Percentiles rank a stretch among this genome's conserved stretches.
Conservation (phyloP, 495 filamentous ascomycete species). For the Penicillium goetzii region DNA sequence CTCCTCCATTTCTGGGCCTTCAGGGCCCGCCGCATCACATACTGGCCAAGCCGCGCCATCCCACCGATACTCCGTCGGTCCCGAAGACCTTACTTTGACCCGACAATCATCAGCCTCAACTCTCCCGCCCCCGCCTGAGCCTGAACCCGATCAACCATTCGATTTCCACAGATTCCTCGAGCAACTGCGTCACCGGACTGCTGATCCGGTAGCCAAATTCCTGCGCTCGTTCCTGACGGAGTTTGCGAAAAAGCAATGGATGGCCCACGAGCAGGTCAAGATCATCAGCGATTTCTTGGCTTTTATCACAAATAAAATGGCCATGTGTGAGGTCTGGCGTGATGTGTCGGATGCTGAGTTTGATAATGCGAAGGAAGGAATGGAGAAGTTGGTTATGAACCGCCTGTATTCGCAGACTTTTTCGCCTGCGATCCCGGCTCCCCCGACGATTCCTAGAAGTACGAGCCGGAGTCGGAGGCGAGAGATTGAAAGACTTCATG, state of each 20-base stretch:
- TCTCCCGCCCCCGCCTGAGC: slow-evolving; percentile 78
- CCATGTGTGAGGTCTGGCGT: slow-evolving; percentile 95
- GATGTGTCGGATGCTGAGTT: slow-evolving; percentile 96
- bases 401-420: slow-evolving; percentile 95
- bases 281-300: slow-evolving; percentile 95
- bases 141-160: slow-evolving; percentile 87
- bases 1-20: slow-evolving; percentile 15
- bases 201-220: slow-evolving; percentile 94
- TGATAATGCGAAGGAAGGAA: slow-evolving; percentile 96
- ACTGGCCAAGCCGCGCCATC: slow-evolving; percentile 13
- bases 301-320: slow-evolving; percentile 99
- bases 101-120: slow-evolving; percentile 54
- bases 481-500: slow-evolving; percentile 68
- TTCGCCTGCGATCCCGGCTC: slow-evolving; percentile 85
- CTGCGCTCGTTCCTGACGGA: slow-evolving; percentile 91
- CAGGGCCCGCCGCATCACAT: slow-evolving; percentile 18
- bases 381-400: slow-evolving; percentile 99
- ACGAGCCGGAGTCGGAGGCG: slow-evolving; percentile 69
- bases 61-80: slow-evolving; percentile 23
- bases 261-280: slow-evolving; percentile 99
- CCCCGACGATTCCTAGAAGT: slow-evolving; percentile 66
- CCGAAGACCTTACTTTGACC: slow-evolving; percentile 47
- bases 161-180: slow-evolving; percentile 98
- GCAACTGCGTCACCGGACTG: slow-evolving; percentile 91
- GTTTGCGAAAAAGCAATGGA: slow-evolving; percentile 98